Conservation (phyloP, 805 yeast genomes). For the Starmera dryadoides region DNA sequence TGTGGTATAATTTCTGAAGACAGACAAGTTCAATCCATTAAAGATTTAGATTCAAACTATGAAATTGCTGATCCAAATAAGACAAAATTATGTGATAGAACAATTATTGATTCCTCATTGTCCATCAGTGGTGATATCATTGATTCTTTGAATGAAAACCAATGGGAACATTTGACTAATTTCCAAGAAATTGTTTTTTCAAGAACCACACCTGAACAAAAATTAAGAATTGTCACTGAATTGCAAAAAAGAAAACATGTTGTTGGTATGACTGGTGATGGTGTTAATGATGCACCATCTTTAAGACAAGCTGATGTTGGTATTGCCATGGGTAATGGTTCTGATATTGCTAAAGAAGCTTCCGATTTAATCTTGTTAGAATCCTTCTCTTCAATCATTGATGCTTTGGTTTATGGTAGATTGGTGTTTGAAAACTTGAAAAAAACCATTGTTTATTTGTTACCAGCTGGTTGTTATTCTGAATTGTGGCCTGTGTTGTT, state of each 20-base stretch:
- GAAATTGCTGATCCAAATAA: constrained; percentile 3
- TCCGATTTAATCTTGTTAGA: constrained; percentile 17
- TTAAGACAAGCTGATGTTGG: constrained; percentile 79
- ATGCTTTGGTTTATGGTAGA: constrained; percentile 35
- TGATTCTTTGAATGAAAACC: constrained; percentile 24
- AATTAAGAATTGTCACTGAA: constrained; percentile 39
- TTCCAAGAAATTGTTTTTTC: constrained; percentile 33
- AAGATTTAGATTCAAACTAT: constrained; percentile 12
- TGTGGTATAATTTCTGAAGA: constrained; percentile 25
- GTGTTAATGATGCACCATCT: constrained; percentile 87
- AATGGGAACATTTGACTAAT: constrained; percentile 33
- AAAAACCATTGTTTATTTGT: constrained; percentile 37
- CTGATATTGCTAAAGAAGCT: constrained; percentile 20
- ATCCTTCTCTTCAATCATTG: constrained; percentile 24
- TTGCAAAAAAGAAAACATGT: constrained; percentile 60
- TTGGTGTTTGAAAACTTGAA: constrained; percentile 42
- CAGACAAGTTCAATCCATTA: constrained; percentile 13
- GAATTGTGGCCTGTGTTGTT: constrained; percentile 44
- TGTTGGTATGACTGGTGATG: constrained; percentile 92
- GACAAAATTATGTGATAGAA: constrained; percentile 7
- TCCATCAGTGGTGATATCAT: constrained; percentile 29
- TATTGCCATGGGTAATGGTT: constrained; percentile 52
- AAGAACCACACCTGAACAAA: constrained; percentile 39
- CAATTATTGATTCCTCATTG: constrained; percentile 19
- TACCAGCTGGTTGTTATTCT: constrained; percentile 47